Conservation (phyloP, 306 rosid genomes). For the Casuarina cunninghamiana region DNA sequence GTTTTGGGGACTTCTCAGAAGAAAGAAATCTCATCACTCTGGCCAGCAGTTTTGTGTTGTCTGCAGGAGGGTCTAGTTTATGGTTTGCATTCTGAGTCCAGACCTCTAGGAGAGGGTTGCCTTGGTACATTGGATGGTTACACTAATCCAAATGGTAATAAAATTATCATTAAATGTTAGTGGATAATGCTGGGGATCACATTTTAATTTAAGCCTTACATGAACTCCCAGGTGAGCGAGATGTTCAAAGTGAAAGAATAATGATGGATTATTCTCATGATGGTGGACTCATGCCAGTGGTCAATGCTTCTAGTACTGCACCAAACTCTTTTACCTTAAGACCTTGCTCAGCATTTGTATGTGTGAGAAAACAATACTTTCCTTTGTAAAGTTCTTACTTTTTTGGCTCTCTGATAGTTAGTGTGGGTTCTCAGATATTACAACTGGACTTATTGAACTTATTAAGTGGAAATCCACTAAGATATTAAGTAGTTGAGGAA, state of each 20-base stretch:
- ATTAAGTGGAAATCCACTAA: neutral
- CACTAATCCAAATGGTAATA: constrained; percentile 36
- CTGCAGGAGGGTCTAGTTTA: constrained; percentile 76
- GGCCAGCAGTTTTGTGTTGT: constrained; percentile 82
- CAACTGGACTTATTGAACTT: neutral
- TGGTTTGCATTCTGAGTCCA: constrained; percentile 48
- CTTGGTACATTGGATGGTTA: constrained; percentile 18
- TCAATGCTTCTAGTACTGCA: constrained; percentile 28
- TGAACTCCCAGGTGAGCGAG: constrained; percentile 47
- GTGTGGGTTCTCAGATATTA: neutral
- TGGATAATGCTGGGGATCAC: constrained; percentile 17
- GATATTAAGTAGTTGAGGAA: neutral
- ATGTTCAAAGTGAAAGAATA: constrained; percentile 42
- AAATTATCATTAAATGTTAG: neutral
- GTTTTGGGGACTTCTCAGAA: constrained; percentile 51
- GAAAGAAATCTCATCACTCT: constrained; percentile 63
- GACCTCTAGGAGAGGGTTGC: constrained; percentile 26
- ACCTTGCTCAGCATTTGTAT: constrained; percentile 76
- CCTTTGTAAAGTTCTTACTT: neutral
- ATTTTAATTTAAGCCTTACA: constrained; percentile 21
- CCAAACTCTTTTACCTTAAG: constrained; percentile 40
- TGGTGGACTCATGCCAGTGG: constrained; percentile 37
- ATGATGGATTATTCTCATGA: constrained; percentile 26
- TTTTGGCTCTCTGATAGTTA: neutral
- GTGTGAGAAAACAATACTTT: constrained; percentile 24